Base-by-base conservation (phyloP, 1,139 yeast genomes). In the Hansenula lynferdii region DNA sequence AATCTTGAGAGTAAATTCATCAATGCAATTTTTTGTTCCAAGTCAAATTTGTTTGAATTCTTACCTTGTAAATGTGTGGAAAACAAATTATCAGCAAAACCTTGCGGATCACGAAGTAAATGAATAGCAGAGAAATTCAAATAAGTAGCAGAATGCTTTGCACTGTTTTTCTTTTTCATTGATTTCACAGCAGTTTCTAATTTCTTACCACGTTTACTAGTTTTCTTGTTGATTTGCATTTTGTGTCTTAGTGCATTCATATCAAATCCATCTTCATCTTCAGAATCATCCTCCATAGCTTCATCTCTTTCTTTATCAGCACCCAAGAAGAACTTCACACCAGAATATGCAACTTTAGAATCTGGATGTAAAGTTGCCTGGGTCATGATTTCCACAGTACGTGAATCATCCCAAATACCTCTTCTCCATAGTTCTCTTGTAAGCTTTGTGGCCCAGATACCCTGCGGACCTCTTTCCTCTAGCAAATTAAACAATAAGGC, bases 341-440 rank as follows among this genome's bases (percentile, higher is more conserved):
- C 98, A 3, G 97, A 85, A 42, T 83, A 69, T 11, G 95, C 85
- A 38, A 92, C 95, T 64, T 92, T 92, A 12, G 80, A 74, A 52
- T 90, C 95, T 10, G 85, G 79, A 57, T 89, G 96, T 43, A 85
- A 63, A 2, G 97, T 89, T 1, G 97, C 97, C 54, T 87, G 95
- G 3, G 95, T 84, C 97, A 94, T 90, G 54, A 92, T 79, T 62
- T 92, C 98, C 19, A 92, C 96, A 0, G 97, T 84, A 52, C 97
- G 72, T 1, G 96, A 76, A 62, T 92, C 99, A 60, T 89, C 97
- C 99, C 99, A 92, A 44, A 92, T 84, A 56, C 96, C 96, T 57
- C 97, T 74, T 66, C 95, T 76, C 99, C 99, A 92, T 40, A 92
- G 70, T 61, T 92, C 97, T 59, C 97, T 75, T 8, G 97, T 89